Base-by-base conservation (phyloP, 768 basidiomycete species). In the Pisolithus tinctorius region DNA sequence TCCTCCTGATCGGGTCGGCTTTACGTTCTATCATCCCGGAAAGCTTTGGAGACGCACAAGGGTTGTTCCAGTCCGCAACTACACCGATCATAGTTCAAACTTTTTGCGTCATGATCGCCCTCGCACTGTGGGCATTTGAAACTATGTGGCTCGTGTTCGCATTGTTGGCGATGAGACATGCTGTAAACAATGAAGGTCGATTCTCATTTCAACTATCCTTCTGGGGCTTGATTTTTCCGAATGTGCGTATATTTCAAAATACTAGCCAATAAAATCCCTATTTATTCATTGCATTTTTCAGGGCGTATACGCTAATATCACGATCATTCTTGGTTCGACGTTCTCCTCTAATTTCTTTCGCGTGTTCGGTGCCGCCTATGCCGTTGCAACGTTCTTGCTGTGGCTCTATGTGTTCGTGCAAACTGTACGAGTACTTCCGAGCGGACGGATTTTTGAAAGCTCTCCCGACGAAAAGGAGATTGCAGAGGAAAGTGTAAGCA, bases 211-310 rank as follows among this genome's bases (percentile, higher is more conserved):
- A 70, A 50, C 61, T 84, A 16, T 69, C 77, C 1, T 82, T 78
- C 58, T 87, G 86, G 86, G 82, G 81, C 7, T 63, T 83, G 38
- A 79, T 86, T 55, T 87, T 87, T 60, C 85, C 86, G 4, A 86
- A 84, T 55, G 86, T 34, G 34, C 34, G 34, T 14, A 34, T 11
- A 34, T 11, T 34, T 13, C 13, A 34, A 7, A 34, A 34, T 13
- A 34, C 34, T 34, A 13, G 11, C 34, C 34, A 13, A 11, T 14
- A 34, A 1, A 14, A 34, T 14, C 11, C 34, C 11, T 11, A 34
- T 11, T 14, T 34, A 34, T 14, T 34, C 34, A 0, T 34, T 34
- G 34, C 11, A 4, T 34, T 34, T 34, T 80, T 23, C 46, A 80
- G 78, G 79, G 79, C n/a, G 84, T 85, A 0, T 86, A 83, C 55